These are phyloP conservation scores for Nepenthes mirabilis DNA, from an alignment of 148 eudicot genomes.

Conservation along the genomic window DNA sequence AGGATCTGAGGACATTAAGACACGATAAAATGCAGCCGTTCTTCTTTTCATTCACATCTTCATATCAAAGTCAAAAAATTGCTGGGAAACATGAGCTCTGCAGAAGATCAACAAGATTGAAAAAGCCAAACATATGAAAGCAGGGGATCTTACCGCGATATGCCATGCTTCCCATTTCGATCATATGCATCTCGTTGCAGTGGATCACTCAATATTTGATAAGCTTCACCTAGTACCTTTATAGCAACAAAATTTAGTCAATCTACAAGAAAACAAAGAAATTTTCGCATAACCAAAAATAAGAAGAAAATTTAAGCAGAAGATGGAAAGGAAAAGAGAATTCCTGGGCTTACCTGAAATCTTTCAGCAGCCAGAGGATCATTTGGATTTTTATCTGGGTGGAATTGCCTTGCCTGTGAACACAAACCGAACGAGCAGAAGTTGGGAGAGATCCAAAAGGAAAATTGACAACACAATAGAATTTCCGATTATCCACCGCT, in stretches of 20 bases:
- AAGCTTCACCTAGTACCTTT: constrained; percentile 84
- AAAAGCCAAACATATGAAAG: background rate
- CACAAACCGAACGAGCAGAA: background rate
- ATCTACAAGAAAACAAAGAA: background rate
- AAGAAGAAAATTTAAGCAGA: background rate
- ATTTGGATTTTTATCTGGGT: constrained; percentile 85
- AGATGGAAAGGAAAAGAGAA: background rate
- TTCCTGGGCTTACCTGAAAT: constrained; percentile 61
- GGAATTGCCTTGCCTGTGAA: constrained; percentile 77
- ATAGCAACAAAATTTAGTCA: background rate
- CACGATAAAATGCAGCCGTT: too few relatives aligned
- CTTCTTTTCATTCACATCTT: too few relatives aligned
- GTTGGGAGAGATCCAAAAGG: background rate
- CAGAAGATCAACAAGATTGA: too few relatives aligned
- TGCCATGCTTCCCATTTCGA: constrained; percentile 63
- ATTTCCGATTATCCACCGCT: background rate
- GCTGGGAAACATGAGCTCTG: too few relatives aligned
- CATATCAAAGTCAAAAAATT: too few relatives aligned
- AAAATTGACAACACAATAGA: background rate
- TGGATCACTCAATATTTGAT: constrained; percentile 86
- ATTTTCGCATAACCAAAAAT: background rate
- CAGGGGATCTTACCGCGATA: constrained; percentile 51
- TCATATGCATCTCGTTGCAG: constrained; percentile 73
- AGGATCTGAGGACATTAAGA: too few relatives aligned
- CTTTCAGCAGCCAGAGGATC: constrained; percentile 86